phyloP scores from a whole-genome alignment of 768 basidiomycete genomes.

The Termitomyces sp. region DNA sequence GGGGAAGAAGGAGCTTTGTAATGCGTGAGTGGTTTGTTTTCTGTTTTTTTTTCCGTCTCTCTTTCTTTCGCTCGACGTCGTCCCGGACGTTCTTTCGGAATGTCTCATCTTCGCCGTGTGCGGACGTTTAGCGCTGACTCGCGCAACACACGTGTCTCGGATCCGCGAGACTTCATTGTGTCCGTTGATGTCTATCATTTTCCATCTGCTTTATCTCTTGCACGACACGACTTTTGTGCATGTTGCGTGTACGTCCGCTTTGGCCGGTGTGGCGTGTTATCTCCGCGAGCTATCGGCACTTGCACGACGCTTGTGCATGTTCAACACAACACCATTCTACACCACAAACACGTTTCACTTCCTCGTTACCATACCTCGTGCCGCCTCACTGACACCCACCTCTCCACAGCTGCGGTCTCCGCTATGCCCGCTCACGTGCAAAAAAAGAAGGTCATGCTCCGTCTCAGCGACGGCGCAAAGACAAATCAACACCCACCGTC shows the following conservation, averaged over 20 bases:
- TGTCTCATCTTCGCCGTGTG: background rate
- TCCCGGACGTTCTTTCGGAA: background rate
- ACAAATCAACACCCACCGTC: slow-evolving; percentile 32
- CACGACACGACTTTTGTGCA: background rate
- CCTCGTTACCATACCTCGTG: background rate
- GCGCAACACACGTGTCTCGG: too few species aligned
- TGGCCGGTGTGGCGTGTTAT: background rate
- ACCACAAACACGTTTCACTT: background rate
- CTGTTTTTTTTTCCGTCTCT: slow-evolving; percentile 4
- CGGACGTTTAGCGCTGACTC: background rate
- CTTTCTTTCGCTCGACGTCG: background rate
- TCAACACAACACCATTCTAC: background rate
- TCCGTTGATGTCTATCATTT: too few species aligned
- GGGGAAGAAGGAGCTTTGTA: slow-evolving; percentile 89
- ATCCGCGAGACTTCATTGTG: too few species aligned
- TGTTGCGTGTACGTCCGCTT: background rate
- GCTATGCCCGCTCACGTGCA: slow-evolving; percentile 83
- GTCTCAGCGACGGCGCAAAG: slow-evolving; percentile 61
- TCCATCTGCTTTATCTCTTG: background rate
- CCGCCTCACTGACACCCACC: background rate
- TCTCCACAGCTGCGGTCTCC: slow-evolving; percentile 66
- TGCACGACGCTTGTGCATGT: background rate
- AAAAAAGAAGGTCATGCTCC: slow-evolving; percentile 75
- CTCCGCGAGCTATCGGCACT: background rate
- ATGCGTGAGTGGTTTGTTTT: slow-evolving; percentile 62